Percentiles rank a stretch among this genome's conserved stretches.
These are phyloP conservation scores for Cladophialophora chaetospira DNA, from an alignment of 2,329 filamentous ascomycete species.

Conservation along the genomic window DNA sequence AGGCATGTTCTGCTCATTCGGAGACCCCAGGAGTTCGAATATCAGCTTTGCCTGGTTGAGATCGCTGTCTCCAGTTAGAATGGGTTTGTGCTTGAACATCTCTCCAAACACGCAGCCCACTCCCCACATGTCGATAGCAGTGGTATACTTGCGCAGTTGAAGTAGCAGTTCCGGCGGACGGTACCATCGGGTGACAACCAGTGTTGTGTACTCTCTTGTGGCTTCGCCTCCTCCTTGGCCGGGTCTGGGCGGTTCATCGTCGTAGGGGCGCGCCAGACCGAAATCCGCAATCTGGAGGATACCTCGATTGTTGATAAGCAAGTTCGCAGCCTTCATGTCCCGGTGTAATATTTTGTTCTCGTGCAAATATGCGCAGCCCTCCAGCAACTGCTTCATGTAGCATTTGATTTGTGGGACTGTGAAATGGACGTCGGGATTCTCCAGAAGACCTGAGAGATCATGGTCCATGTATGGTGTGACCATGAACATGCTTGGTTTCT, in stretches of 20 bases:
- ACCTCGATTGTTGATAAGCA: slow-evolving; percentile 92
- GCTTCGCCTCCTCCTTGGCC: slow-evolving; percentile 83
- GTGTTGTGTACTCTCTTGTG: slow-evolving; percentile 86
- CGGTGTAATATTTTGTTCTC: slow-evolving; percentile 87
- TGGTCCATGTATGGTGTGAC: slow-evolving; percentile 99
- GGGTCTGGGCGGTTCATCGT: slow-evolving; percentile 74
- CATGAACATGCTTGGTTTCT: slow-evolving; percentile 93
- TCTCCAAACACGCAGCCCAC: slow-evolving; percentile 99
- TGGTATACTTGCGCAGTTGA: slow-evolving; percentile 88
- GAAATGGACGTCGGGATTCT: slow-evolving; percentile 88
- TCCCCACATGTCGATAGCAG: slow-evolving; percentile 97
- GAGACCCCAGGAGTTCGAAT: slow-evolving; percentile 87
- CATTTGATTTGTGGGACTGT: slow-evolving; percentile 94
- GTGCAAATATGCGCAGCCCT: slow-evolving; percentile 88
- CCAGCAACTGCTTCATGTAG: slow-evolving; percentile 90
- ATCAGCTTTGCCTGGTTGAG: slow-evolving; percentile 88
- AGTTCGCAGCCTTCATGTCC: slow-evolving; percentile 98
- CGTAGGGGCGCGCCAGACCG: slow-evolving; percentile 88
- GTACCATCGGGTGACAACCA: slow-evolving; percentile 97
- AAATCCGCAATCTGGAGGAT: slow-evolving; percentile 97
- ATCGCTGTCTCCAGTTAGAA: slow-evolving; percentile 86
- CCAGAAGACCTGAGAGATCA: slow-evolving; percentile 92
- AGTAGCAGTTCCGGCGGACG: slow-evolving; percentile 89
- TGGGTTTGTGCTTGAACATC: slow-evolving; percentile 93
- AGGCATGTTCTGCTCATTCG: slow-evolving; percentile 89